Base-by-base conservation (phyloP, 2,329 filamentous ascomycete genomes). In the Cladophialophora exuberans region DNA sequence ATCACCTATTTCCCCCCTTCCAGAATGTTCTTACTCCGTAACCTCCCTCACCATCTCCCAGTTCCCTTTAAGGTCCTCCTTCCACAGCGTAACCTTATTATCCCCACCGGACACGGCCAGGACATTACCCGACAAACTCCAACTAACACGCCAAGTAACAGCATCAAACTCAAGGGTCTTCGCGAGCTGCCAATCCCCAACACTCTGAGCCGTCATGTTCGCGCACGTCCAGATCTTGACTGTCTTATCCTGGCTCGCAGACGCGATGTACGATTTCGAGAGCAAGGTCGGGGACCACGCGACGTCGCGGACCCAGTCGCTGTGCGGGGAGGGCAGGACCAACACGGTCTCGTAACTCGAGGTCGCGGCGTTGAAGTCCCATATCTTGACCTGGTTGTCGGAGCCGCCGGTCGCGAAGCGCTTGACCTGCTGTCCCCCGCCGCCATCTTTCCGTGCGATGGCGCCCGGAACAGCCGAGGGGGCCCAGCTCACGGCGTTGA, bases 41-140 rank as follows among this genome's bases (percentile, higher is more conserved):
- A 99, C 92, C 56, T 90, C 91, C 83, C 96, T 97, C 63, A 97
- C 90, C 67, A 89, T 90, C 75, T 97, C 92, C 94, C 94, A 99
- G 70, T 96, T 90, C 52, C 94, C 94, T 71, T 88, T 89, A 65
- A 99, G 78, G 71, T 96, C 96, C 82, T 99, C 94, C 82, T 97
- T 99, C 93, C 93, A 99, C 72, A 99, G 75, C 50, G 88, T 95
- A 52, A 99, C 92, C 77, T 95, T 92, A 80, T 99, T 99, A 75
- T 99, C 93, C 22, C 88, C 90, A 33, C 90, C 90, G 69, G 89
- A 94, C 60, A 97, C 90, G 7, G 94, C 94, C 66, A 99, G 80
- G 17, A 97, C 92, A 71, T 99, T 99, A 48, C 94, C 94, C 72
- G 90, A 96, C 69, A 97, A 79, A 66, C 91, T 96, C 94, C 94